These are phyloP conservation scores for Beauveria sp. DNA, from an alignment of 2,329 filamentous ascomycete genomes.

Conservation along the genomic window DNA sequence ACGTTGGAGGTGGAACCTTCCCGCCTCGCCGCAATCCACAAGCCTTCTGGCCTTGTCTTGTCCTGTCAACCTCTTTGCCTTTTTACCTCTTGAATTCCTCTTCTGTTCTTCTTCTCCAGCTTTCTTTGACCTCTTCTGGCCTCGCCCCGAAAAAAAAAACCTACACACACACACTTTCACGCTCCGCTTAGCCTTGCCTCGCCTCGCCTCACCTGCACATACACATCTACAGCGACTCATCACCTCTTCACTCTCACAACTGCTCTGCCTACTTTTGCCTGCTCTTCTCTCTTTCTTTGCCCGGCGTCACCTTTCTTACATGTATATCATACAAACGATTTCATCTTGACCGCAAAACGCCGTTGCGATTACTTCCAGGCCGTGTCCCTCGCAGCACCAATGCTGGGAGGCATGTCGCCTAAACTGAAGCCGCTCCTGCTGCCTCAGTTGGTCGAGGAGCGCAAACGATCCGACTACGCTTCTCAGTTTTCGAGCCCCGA, in stretches of 20 bases:
- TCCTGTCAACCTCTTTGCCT: not conserved
- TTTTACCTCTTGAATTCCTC: not conserved
- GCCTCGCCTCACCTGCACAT: not conserved
- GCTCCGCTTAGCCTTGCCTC: not conserved
- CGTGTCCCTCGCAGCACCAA: constrained; percentile 4
- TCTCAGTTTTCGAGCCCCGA: constrained; percentile 20
- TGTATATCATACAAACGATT: constrained; percentile 2
- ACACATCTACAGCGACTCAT: not conserved
- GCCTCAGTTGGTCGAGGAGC: constrained; percentile 45
- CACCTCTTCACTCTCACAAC: not conserved
- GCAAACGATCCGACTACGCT: constrained; percentile 29
- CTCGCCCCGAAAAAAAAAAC: not conserved
- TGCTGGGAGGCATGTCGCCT: constrained; percentile 32
- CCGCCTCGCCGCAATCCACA: constrained; percentile 7
- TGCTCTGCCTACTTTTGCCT: not conserved
- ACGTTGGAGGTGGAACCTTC: constrained; percentile 10
- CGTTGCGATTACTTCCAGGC: constrained; percentile 3
- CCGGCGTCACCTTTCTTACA: not conserved
- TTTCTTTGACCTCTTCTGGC: not conserved
- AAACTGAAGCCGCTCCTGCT: constrained; percentile 46
- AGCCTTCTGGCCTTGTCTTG: not conserved
- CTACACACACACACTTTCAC: not conserved
- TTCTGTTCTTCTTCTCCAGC: constrained; percentile 4
- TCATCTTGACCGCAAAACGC: not conserved
- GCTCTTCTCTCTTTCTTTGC: not conserved